Conservation (phyloP, 768 basidiomycete genomes). For the Rhodotorula sphaerocarpa region DNA sequence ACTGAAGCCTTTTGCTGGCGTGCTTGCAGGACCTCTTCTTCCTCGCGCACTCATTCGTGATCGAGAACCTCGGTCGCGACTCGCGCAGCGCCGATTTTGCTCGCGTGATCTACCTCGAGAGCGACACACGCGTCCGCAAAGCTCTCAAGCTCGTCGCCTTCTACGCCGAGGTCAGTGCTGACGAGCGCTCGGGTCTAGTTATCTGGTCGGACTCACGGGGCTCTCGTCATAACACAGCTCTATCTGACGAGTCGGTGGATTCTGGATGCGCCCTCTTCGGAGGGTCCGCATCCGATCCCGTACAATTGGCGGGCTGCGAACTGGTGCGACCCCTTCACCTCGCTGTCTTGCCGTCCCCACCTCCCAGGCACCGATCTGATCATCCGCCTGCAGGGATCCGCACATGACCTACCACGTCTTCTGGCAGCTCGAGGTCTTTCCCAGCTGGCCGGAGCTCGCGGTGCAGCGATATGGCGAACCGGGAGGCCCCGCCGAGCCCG, state of each 20-base stretch:
- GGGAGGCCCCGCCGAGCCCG: background rate
- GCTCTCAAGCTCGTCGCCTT: slow-evolving; percentile 23
- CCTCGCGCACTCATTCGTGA: slow-evolving; percentile 15
- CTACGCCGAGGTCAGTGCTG: background rate
- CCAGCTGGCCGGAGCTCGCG: slow-evolving; percentile 8
- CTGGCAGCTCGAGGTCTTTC: slow-evolving; percentile 22
- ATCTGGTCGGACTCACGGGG: background rate
- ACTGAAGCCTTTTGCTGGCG: background rate
- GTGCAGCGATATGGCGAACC: slow-evolving; percentile 14
- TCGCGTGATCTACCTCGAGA: background rate
- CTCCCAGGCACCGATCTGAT: background rate
- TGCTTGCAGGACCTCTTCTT: slow-evolving; percentile 1
- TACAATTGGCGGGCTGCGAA: too few relatives aligned
- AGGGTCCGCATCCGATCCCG: too few relatives aligned
- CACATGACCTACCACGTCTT: slow-evolving; percentile 18
- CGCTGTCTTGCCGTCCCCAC: too few relatives aligned
- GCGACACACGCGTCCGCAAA: slow-evolving; percentile 14
- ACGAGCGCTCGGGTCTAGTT: background rate
- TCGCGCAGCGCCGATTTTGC: background rate
- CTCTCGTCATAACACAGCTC: background rate
- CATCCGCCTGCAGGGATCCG: background rate
- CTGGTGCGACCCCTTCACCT: too few relatives aligned
- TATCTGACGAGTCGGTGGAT: slow-evolving; percentile 4
- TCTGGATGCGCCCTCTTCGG: too few relatives aligned
- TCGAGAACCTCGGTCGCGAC: slow-evolving; percentile 1